Evolutionary conservation across 2,329 filamentous ascomycete genomes (phyloP), one percentile per base, ranked within the genome.

Genomic region (Aureobasidium leucospermi): DNA sequence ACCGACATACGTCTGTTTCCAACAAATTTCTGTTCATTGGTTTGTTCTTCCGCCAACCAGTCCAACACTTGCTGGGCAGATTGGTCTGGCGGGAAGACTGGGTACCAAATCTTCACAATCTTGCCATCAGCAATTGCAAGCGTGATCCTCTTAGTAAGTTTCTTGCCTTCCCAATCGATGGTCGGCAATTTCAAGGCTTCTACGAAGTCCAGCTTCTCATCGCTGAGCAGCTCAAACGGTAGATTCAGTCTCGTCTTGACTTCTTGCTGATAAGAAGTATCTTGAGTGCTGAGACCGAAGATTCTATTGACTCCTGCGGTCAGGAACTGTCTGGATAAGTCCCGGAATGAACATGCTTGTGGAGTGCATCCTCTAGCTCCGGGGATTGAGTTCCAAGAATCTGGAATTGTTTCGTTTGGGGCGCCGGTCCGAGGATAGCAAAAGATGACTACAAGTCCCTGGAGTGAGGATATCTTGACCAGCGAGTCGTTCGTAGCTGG

Each of bases 361-460:
- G 74, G 73, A 13, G 76, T 76, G 65, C 74, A 78, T 57, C 75
- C 75, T 60, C 74, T 66, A 7, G 75, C 75, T 31, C 76, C 74
- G 4, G 74, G 74, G 57, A 76, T 76, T 15, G 67, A 62, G 64
- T 77, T 74, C 74, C 73, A 77, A 11, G 69, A 66, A 31, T 73
- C 68, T 45, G 74, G 69, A n/a, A 77, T 70, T 1, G 64, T 70
- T 61, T 78, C 74, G 60, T 70, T 66, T 11, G 71, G 73, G 2
- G 69, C 73, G 36, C 68, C 73, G 42, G 72, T 74, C 36, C 71
- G 72, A 7, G 74, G 74, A 64, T 75, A 76, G 68, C 68, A 74
- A 67, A 78, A 77, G 52, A 76, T 49, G 43, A 78, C 70, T 19
- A 67, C 73, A 15, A 75, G 68, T 39, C 71, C 71, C 13, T 68